These are phyloP conservation scores for Aspergillus spinulosporus DNA, from an alignment of 2,329 filamentous ascomycete genomes.

Conservation along the genomic window DNA sequence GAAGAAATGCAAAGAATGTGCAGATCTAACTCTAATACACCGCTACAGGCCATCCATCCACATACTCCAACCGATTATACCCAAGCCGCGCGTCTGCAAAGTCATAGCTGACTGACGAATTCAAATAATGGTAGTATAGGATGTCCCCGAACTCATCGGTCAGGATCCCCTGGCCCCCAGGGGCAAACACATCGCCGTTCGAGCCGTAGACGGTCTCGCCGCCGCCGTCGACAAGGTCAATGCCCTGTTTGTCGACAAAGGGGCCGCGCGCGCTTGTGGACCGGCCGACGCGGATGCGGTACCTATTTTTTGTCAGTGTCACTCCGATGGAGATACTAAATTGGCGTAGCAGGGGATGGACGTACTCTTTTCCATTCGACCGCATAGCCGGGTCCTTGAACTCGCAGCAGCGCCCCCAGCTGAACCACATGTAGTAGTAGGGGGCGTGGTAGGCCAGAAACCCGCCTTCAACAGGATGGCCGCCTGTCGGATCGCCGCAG, in stretches of 20 bases:
- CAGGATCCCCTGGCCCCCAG: slow-evolving; percentile 64
- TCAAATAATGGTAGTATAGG: slow-evolving; percentile 39
- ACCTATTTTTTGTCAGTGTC: no score
- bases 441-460: slow-evolving; percentile 32
- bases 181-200: slow-evolving; percentile 63
- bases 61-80: slow-evolving; percentile 32
- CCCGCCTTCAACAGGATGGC: slow-evolving; percentile 35
- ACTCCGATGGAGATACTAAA: no score
- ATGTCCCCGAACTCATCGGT: slow-evolving; percentile 43
- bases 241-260: slow-evolving; percentile 57
- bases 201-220: slow-evolving; percentile 62
- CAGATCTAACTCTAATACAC: background rate
- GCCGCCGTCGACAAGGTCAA: slow-evolving; percentile 56
- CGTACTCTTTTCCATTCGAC: slow-evolving; percentile 54
- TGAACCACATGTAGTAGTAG: slow-evolving; percentile 40
- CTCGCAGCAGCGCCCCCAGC: slow-evolving; percentile 37
- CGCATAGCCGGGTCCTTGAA: slow-evolving; percentile 44
- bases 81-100: slow-evolving; percentile 35
- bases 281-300: slow-evolving; percentile 63
- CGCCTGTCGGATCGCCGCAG: slow-evolving; percentile 32
- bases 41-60: slow-evolving; percentile 36
- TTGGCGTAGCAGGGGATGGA: no score
- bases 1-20: background rate
- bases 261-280: slow-evolving; percentile 53
- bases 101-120: slow-evolving; percentile 31